Conservation (phyloP, 2,329 filamentous ascomycete genomes). For the Arthrobotrys megalospora region DNA sequence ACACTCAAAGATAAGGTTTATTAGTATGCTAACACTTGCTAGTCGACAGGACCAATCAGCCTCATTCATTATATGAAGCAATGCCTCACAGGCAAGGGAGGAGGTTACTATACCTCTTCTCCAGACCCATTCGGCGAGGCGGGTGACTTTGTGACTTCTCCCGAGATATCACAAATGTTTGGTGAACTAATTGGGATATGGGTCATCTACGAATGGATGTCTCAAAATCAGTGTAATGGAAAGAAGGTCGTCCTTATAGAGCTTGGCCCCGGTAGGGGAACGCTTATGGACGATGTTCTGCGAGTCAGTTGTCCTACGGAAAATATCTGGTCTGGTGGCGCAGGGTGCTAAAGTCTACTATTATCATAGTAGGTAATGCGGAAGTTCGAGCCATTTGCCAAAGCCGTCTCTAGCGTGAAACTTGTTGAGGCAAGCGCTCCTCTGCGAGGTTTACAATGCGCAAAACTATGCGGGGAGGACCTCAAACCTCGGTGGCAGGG, state of each 20-base stretch:
- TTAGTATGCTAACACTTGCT: conserved; percentile 66
- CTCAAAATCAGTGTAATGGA: conserved; percentile 75
- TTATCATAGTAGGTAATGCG: conserved; percentile 77
- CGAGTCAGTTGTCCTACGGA: conserved; percentile 74
- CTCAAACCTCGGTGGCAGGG: conserved; percentile 34
- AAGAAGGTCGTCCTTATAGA: conserved; percentile 83
- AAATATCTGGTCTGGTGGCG: conserved; percentile 8
- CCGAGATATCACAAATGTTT: conserved; percentile 97
- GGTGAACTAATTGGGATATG: conserved; percentile 94
- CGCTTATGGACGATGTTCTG: conserved; percentile 96
- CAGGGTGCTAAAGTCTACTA: conserved; percentile 21
- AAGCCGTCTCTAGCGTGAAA: conserved; percentile 87
- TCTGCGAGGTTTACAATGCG: conserved; percentile 68
- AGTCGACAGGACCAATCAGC: conserved; percentile 90
- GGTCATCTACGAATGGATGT: conserved; percentile 97
- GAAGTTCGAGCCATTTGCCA: conserved; percentile 83
- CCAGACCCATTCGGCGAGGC: conserved; percentile 91
- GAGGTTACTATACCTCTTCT: conserved; percentile 89
- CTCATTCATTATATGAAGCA: conserved; percentile 98
- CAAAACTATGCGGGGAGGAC: conserved; percentile 48
- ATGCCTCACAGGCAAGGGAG: conserved; percentile 90
- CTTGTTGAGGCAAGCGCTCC: conserved; percentile 92
- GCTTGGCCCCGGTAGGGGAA: conserved; percentile 92
- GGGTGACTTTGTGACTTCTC: conserved; percentile 96
- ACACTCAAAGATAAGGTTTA: neutral